Conservation (phyloP, 176 grass and related monocot genomes). For the Oryza australiensis region DNA sequence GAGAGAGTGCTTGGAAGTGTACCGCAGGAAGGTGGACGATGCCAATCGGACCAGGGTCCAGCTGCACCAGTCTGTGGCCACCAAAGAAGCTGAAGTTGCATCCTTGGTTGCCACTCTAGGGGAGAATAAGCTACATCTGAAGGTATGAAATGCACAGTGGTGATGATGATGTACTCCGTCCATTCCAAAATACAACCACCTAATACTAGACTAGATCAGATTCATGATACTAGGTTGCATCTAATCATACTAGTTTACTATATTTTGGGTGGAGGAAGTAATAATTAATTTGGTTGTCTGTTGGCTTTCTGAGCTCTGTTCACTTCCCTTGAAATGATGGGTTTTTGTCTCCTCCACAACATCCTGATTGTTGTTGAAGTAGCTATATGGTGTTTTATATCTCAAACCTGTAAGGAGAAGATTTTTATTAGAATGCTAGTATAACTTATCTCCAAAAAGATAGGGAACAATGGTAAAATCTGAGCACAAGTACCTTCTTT, state of each 20-base stretch:
- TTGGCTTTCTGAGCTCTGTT: constrained; percentile 9
- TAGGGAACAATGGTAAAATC: not conserved
- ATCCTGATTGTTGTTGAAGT: constrained; percentile 24
- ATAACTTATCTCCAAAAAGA: constrained; percentile 10
- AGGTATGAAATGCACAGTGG: constrained; percentile 54
- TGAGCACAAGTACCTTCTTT: not conserved
- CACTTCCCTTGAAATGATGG: constrained; percentile 25
- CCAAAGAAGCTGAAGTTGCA: constrained; percentile 91
- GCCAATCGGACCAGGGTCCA: constrained; percentile 78
- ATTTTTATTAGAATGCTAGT: constrained; percentile 12
- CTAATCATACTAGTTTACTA: too few relatives aligned
- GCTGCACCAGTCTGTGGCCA: constrained; percentile 77
- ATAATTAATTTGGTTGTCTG: constrained; percentile 39
- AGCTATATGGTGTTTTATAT: constrained; percentile 13
- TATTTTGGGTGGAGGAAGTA: too few relatives aligned
- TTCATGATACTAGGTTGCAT: too few relatives aligned
- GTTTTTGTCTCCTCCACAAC: constrained; percentile 4
- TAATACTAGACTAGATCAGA: too few relatives aligned
- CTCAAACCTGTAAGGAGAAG: constrained; percentile 6
- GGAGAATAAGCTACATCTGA: constrained; percentile 66
- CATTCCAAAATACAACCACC: too few relatives aligned
- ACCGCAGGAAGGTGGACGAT: constrained; percentile 83
- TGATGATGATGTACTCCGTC: constrained; percentile 21
- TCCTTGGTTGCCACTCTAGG: constrained; percentile 74
- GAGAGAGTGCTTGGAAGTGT: constrained; percentile 80